Evolutionary conservation across 805 yeast species (phyloP), one percentile per base, ranked within the genome.

Genomic region (Starmerella sp.): DNA sequence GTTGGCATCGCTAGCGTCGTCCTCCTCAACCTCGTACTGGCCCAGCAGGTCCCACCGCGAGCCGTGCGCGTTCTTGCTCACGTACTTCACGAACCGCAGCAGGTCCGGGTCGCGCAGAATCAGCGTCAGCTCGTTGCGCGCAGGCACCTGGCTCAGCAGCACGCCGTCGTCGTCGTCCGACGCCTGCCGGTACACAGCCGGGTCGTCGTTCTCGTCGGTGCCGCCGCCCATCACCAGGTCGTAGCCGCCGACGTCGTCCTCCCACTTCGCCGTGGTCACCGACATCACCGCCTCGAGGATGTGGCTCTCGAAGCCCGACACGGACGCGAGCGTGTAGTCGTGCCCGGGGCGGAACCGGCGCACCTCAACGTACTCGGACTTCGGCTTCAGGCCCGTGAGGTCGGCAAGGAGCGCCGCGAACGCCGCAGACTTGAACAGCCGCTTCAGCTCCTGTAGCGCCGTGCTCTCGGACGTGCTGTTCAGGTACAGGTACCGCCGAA

Each of bases 281-380:
- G 82, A 80, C 54, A 91, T 69, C 0, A 95, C 86, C 3, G 89
- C 93, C 64, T 91, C 97, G 17, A 91, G 67, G 0, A 80, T 66
- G 2, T 79, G 78, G 1, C 57, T 64, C 30, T 62, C 72, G 54
- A 63, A 62, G 7, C 63, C 74, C 17, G 76, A 77, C 2, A 79
- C 71, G 0, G 97, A 86, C 0, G 98, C 98, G 46, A 93, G 71
- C 3, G 91, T 90, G 69, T 86, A 93, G 68, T 93, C 99, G 32
- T 80, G 82, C 3, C 97, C 98, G 1, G 96, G 98, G 63, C 98
- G 79, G 72, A 93, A 93, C 59, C 97, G 75, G 64, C 99, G 77
- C 7, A 86, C 77, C 30, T 90, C 66, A 1, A 85, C 71, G 61
- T 84, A 86, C 59, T 84, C 86, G 49, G 82, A 77, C 3, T 80